Evolutionary conservation across 805 yeast genomes (phyloP), one percentile per base, ranked within the genome.

Genomic region (Wickerhamomyces tratensis): DNA sequence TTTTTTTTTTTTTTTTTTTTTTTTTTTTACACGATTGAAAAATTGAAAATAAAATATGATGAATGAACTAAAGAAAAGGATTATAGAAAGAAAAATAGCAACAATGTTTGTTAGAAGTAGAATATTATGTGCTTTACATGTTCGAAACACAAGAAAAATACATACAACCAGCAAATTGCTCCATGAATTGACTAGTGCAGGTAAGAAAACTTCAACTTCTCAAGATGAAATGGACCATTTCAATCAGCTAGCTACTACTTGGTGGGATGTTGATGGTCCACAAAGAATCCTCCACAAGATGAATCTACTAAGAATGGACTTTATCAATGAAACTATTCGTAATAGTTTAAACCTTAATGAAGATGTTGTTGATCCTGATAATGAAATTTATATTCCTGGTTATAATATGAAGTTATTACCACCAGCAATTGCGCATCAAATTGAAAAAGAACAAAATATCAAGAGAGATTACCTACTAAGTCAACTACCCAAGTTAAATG

Each of bases 201-300:
- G 30, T 27, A 44, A 42, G 11, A 41, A 41, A 27, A 58, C 72
- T 1, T 46, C 74, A 5, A 70, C 78, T 6, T 71, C 79, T 0
- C 65, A 64, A 7, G 77, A 79, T 6, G 98, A 91, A 57, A 69
- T 81, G 59, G 63, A 72, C 9, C 98, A 93, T 61, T 93, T 93
- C 63, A 79, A 85, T 51, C 76, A 81, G 33, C 68, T 93, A 38
- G 98, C 99, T 1, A 69, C 82, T n/a, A 63, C 86, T n/a, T 93
- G 99, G 99, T 93, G 99, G 98, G 96, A 93, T 53, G 79, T 85
- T 12, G 64, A 79, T 49, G 98, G 98, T 0, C 83, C 97, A 2
- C 98, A 93, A 58, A 68, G 98, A 35, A 86, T 93, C 43, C 71
- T 93, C 37, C 98, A 93, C 63, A 85, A 88, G 63, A 91, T 93